Conservation (phyloP, 2,329 filamentous ascomycete species). For the Phoma sp. region DNA sequence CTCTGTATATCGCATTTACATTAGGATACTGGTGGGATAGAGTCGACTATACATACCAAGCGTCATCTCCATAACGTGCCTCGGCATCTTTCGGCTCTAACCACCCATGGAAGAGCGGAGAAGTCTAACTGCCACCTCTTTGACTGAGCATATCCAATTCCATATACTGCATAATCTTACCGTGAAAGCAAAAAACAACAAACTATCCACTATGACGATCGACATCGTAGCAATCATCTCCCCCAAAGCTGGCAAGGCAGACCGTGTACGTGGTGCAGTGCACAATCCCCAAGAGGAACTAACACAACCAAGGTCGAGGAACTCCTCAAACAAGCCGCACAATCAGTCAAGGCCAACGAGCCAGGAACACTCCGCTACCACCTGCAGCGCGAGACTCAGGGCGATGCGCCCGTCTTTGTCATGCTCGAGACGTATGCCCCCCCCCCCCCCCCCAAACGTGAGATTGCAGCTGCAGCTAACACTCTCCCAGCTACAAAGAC, state of each 20-base stretch:
- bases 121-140: neutral
- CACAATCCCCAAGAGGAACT: neutral
- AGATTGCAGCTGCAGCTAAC: neutral
- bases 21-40: no score
- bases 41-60: neutral
- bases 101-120: conserved; percentile 19
- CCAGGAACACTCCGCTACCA: conserved; percentile 44
- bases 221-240: conserved; percentile 40
- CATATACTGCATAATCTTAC: neutral
- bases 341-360: conserved; percentile 39
- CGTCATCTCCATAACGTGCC: conserved; percentile 18
- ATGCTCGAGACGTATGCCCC: conserved; percentile 42
- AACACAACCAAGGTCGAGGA: conserved; percentile 34
- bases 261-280: conserved; percentile 27
- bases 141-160: neutral
- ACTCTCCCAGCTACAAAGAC: conserved; percentile 37
- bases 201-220: conserved; percentile 22
- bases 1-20: no score
- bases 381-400: conserved; percentile 37
- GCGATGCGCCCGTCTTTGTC: conserved; percentile 34
- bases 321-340: conserved; percentile 31
- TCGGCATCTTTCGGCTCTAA: conserved; percentile 33
- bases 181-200: neutral
- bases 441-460: neutral
- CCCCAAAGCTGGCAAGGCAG: conserved; percentile 41